Conservation (phyloP, 352 stramenopile species). For the Pythium dissimile region DNA sequence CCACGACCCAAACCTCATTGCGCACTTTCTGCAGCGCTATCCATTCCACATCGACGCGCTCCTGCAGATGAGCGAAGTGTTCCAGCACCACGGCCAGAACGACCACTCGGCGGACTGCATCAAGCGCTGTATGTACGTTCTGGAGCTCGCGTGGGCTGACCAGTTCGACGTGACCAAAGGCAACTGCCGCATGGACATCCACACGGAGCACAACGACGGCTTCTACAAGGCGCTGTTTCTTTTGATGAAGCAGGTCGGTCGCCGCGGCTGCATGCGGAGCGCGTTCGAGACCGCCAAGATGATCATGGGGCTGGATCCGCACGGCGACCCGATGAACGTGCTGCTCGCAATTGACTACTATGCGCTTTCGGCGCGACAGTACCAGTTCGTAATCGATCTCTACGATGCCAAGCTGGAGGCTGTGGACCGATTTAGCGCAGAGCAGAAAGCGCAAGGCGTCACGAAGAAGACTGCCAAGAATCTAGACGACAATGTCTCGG, state of each 20-base stretch:
- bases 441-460: neutral
- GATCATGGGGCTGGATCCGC: slow-evolving; percentile 66
- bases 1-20: slow-evolving; percentile 82
- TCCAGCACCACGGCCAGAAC: slow-evolving; percentile 87
- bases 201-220: slow-evolving; percentile 66
- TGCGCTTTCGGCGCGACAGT: slow-evolving; percentile 71
- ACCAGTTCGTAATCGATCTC: slow-evolving; percentile 74
- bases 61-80: slow-evolving; percentile 85
- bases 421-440: slow-evolving; percentile 38
- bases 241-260: slow-evolving; percentile 81
- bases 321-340: slow-evolving; percentile 78
- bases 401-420: slow-evolving; percentile 50
- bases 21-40: slow-evolving; percentile 75
- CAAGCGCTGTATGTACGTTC: slow-evolving; percentile 81
- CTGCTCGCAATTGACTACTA: slow-evolving; percentile 85
- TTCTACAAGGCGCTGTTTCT: slow-evolving; percentile 80
- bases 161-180: slow-evolving; percentile 81
- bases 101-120: slow-evolving; percentile 82
- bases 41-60: slow-evolving; percentile 84
- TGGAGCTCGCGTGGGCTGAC: slow-evolving; percentile 80
- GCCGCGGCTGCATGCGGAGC: slow-evolving; percentile 78
- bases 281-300: slow-evolving; percentile 81
- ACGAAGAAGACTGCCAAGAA: slow-evolving; percentile 3
- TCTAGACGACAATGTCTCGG: slow-evolving; percentile 34
- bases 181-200: slow-evolving; percentile 80